Evolutionary conservation across 805 yeast species (phyloP), one percentile per base, ranked within the genome.

Genomic region (Kluyveromyces siamensis): DNA sequence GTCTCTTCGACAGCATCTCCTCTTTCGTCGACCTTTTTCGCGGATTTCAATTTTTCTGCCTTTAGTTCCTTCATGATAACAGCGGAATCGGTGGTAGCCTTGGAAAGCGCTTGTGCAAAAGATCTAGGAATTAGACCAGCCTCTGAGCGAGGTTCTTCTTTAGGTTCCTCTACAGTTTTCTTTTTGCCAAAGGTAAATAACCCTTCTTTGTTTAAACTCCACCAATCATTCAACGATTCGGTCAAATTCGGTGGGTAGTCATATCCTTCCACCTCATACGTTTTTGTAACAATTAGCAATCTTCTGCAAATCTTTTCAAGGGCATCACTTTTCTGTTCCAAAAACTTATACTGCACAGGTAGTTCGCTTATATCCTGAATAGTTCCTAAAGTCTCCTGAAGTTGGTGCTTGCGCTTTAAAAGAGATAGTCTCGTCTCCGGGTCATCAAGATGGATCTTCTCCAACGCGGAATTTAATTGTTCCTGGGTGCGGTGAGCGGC

Each of bases 191-290:
- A 49, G 9, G 50, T 47, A 50, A 58, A 56, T 47, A 58, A 42
- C n/a, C 61, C 58, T 30, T 55, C 59, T 42, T 55, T 55, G 47
- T 54, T 55, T 38, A 55, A 37, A 10, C 56, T 52, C 70, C 68
- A 79, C 59, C 83, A 79, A 55, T 84, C 83, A 44, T 71, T 70
- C 21, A 80, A 71, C 41, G 85, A 79, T 56, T 86, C 91, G 52
- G 76, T 75, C 53, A 85, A 66, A 62, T 83, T 83, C 47, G 93
- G 91, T 25, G 95, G 95, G 58, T 84, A 85, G 63, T 86, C 95
- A 62, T 86, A 86, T 44, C 85, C 77, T 56, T 83, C 84, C 52
- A 83, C 79, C 58, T 77, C 87, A 60, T 79, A 86, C 40, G 89
- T 86, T 45, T 71, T 72, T 6, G 83, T 74, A 47, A 79, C 75